Evolutionary conservation across 108 stramenopile genomes (phyloP), one percentile per base, ranked within the genome.

Genomic region (Cylindrotheca fusiformis): DNA sequence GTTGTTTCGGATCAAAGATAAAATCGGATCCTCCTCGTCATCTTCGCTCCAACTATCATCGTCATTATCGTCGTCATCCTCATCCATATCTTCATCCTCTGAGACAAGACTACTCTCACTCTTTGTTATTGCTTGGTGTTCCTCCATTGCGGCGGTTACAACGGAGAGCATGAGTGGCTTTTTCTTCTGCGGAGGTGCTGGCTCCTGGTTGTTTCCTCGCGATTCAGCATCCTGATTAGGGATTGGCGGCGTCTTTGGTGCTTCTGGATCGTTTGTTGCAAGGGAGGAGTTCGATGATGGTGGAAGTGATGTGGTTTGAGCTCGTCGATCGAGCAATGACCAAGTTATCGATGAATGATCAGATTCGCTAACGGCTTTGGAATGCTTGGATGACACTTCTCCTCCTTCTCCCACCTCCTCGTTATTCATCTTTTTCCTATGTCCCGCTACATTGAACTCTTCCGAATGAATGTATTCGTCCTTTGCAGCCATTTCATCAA

Each of bases 401-500:
- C n/a, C n/a, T n/a, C n/a, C n/a, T n/a, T n/a, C n/a, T n/a, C n/a
- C n/a, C n/a, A n/a, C n/a, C n/a, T n/a, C n/a, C n/a, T n/a, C n/a
- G n/a, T n/a, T n/a, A n/a, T n/a, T n/a, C n/a, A n/a, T n/a, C n/a
- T n/a, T n/a, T n/a, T n/a, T n/a, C n/a, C n/a, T 41, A 14, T 41
- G 6, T 41, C 36, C 14, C 36, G 6, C 26, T 12, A 78, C 70
- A 27, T 78, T 74, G 23, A 81, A 66, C 8, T 68, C 71, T 22
- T 70, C 65, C 23, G 47, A 60, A 54, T 81, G 80, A 65, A 81
- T 71, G 59, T 81, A 81, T 10, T 76, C 75, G 29, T 81, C 80
- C 25, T 81, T 64, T 33, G 70, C 65, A 2, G 80, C 80, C 80
- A 81, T 81, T 24, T 76, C 64, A 52, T 81, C 80, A 33, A 81